phyloP scores from a whole-genome alignment of 2,329 filamentous ascomycete genomes.

The Hymenoscyphus scutula region DNA sequence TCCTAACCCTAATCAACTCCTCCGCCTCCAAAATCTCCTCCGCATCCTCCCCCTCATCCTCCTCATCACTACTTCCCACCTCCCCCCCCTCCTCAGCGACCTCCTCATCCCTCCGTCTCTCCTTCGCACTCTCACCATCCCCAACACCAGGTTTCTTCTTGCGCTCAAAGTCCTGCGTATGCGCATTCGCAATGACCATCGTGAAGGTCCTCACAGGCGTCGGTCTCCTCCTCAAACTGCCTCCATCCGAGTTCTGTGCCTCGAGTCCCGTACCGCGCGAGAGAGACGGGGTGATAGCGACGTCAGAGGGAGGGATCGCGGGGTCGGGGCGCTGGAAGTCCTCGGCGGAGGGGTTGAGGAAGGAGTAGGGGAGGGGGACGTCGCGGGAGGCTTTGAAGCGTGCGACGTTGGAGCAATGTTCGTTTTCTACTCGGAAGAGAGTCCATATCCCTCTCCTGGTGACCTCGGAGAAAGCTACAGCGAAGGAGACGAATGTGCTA shows the following conservation, averaged over 20 bases:
- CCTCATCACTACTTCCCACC: constrained; percentile 21
- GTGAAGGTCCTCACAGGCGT: constrained; percentile 43
- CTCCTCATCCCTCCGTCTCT: constrained; percentile 17
- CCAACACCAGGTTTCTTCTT: constrained; percentile 48
- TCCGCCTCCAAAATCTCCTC: constrained; percentile 28
- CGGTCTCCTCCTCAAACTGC: constrained; percentile 18
- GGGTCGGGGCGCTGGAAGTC: constrained; percentile 14
- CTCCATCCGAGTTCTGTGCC: constrained; percentile 18
- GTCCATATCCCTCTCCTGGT: constrained; percentile 87
- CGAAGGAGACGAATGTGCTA: constrained; percentile 76
- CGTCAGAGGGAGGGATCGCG: constrained; percentile 5
- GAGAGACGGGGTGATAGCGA: constrained; percentile 20
- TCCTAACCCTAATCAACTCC: constrained; percentile 22
- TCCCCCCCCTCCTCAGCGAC: constrained; percentile 12
- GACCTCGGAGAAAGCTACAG: constrained; percentile 75
- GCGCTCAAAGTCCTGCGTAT: constrained; percentile 90
- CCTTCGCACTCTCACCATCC: constrained; percentile 16
- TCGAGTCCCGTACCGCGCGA: constrained; percentile 27
- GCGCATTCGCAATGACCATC: constrained; percentile 75
- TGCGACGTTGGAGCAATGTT: constrained; percentile 89
- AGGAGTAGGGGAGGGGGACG: constrained; percentile 74
- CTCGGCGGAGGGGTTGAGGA: constrained; percentile 24
- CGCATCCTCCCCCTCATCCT: constrained; percentile 26
- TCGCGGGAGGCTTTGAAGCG: constrained; percentile 88
- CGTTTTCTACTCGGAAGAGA: constrained; percentile 92